phyloP scores from a whole-genome alignment of 352 stramenopile genomes.

The Sclerospora graminicola region DNA sequence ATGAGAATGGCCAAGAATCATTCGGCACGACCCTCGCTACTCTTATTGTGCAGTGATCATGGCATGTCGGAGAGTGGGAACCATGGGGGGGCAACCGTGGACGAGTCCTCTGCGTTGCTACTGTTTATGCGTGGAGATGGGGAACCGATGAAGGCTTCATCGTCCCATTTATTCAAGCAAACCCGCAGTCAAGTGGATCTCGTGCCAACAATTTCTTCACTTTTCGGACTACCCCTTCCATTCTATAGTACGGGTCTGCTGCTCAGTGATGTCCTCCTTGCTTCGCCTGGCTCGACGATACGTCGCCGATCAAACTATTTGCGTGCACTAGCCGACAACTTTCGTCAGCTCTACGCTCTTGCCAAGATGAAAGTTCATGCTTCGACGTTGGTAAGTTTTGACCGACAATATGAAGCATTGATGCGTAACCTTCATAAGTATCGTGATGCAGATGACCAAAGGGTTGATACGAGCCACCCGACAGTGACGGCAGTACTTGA shows the following conservation, averaged over 20 bases:
- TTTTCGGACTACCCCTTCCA: conserved; percentile 68
- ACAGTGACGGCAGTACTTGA: conserved; percentile 12
- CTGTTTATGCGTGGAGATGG: conserved; percentile 59
- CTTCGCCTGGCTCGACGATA: conserved; percentile 7
- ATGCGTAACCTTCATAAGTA: conserved; percentile 10
- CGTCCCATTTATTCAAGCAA: conserved; percentile 6
- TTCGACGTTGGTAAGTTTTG: conserved; percentile 17
- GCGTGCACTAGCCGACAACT: conserved; percentile 40
- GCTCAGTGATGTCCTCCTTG: conserved; percentile 43
- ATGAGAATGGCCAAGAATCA: conserved; percentile 14
- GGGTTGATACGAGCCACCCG: conserved; percentile 1
- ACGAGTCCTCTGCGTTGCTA: conserved; percentile 76
- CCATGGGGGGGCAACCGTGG: conserved; percentile 72
- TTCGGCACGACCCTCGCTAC: conserved; percentile 35
- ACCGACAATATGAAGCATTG: conserved; percentile 16
- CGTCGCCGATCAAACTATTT: conserved; percentile 9
- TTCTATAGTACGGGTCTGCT: conserved; percentile 52
- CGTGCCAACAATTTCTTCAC: conserved; percentile 66
- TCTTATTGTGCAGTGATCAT: conserved; percentile 81
- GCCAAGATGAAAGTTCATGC: conserved; percentile 38
- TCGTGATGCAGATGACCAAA: conserved; percentile 2
- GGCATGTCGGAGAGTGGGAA: conserved; percentile 86
- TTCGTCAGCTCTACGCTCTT: conserved; percentile 45
- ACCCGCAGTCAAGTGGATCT: conserved; percentile 64
- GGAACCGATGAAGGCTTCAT: conserved; percentile 5